A percentile compares a stretch with the other conserved stretches of the same genome.
These are phyloP conservation scores for Datisca glomerata DNA, from an alignment of 306 rosid species.

Conservation along the genomic window DNA sequence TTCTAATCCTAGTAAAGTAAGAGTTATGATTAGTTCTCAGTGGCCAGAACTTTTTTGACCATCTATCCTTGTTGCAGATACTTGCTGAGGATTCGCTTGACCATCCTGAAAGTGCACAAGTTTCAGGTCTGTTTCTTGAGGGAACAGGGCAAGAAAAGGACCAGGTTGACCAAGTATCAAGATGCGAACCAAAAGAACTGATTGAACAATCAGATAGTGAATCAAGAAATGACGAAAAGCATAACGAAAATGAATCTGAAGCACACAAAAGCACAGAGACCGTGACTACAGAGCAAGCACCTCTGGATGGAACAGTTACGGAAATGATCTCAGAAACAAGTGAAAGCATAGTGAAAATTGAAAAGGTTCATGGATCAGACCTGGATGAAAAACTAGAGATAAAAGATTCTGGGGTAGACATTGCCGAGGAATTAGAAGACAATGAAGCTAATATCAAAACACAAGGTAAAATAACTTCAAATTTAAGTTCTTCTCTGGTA, in stretches of 20 bases:
- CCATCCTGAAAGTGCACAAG: too few species aligned
- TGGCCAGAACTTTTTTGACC: too few species aligned
- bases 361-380: neutral
- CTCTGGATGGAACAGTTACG: conserved; percentile 7
- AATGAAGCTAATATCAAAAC: neutral
- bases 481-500: too few species aligned
- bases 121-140: conserved; percentile 12
- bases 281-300: neutral
- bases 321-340: conserved; percentile 10
- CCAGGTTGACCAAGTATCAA: conserved; percentile 7
- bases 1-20: too few species aligned
- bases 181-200: conserved; percentile 12
- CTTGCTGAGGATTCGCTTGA: too few species aligned
- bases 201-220: conserved; percentile 4
- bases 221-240: conserved; percentile 5
- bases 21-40: too few species aligned
- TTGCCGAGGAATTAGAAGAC: conserved; percentile 2
- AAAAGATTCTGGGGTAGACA: conserved; percentile 1
- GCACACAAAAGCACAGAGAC: conserved; percentile 5
- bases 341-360: conserved; percentile 5
- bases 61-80: too few species aligned
- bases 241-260: conserved; percentile 11
- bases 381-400: neutral
- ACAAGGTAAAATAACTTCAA: too few species aligned
- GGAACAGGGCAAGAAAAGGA: conserved; percentile 9